Evolutionary conservation across 768 basidiomycete genomes (phyloP), one percentile per base, ranked within the genome.

Genomic region (Termitomyces sp.): DNA sequence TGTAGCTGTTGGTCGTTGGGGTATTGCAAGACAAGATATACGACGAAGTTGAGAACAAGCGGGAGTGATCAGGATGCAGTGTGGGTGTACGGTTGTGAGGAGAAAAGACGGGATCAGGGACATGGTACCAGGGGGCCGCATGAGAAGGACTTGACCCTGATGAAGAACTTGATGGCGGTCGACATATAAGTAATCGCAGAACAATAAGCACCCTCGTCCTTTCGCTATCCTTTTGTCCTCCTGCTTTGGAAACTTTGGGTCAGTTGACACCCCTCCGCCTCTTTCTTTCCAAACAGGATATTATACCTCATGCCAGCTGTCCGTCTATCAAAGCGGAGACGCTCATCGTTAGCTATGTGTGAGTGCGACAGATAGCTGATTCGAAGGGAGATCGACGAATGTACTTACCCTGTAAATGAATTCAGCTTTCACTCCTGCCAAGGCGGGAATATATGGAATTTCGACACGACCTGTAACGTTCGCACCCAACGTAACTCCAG

Each of bases 381-480:
- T n/a, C 17, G 4, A 10, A n/a, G 21, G 21, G 32, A 32, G n/a
- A 46, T 31, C 31, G 8, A 21, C 21, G 12, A 14, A 21, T 8
- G 25, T 44, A 19, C 49, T 23, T 40, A 42, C 12, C 16, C 21
- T 27, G 19, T n/a, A 19, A 47, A 37, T 29, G 9, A 23, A n/a
- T n/a, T n/a, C 45, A 65, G 74, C 72, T 17, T 57, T 70, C 31
- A 67, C 71, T 35, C 74, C 76, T 29, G 77, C 79, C 53, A 84
- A 81, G 61, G 70, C 84, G 4, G 83, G 83, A 16, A 76, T 76
- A 56, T 85, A 86, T 48, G 82, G 82, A 27, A 72, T 78, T 54
- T 66, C 68, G 54, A 63, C 68, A n/a, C 75, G 77, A 1, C 72
- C 75, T 5, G 81, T 87, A 27, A 84, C 82, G 0, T 87, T 87